Base-by-base conservation (phyloP, 1,139 yeast genomes). In the Saccharomyces hybrid region DNA sequence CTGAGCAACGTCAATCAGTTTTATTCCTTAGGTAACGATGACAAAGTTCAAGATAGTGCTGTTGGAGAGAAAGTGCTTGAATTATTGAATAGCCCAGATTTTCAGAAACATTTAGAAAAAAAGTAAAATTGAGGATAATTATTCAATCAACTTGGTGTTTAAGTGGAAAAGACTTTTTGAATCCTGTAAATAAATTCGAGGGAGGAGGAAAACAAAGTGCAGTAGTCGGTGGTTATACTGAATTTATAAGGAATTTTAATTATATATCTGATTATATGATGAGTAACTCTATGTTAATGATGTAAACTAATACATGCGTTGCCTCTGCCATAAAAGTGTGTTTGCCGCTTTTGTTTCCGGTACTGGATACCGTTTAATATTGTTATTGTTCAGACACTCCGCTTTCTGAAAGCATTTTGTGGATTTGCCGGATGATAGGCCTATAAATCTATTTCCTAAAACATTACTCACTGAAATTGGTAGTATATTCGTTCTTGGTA, bases 31-130 rank as follows among this genome's bases (percentile, higher is more conserved):
- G 47, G 55, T 38, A 47, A 31, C 16, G 47, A 50, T 52, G 20
- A 51, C 11, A 47, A 47, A 50, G 6, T 26, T 46, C 47, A 50
- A 26, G 51, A 47, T 13, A 28, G 42, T 8, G 28, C 48, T 28
- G 83, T 88, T 47, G 86, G 90, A 52, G 73, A 76, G 57, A 87
- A 86, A 68, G 96, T 88, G 23, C 72, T 82, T 63, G 91, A 86
- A 64, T 75, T 89, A 64, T 79, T 89, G 68, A 74, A 80, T 47
- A 83, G 81, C 61, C 85, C 85, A 16, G 76, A 81, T 11, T 88
- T 88, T 73, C 78, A 83, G 50, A 64, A 61, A 51, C 65, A 63
- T 53, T 52, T 59, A 46, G 58, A 56, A 55, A 13, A 47, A 16
- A 50, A 50, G 27, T 50, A 25, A 16, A 25, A 16, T 26, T 26